Evolutionary conservation across 495 filamentous ascomycete species (phyloP).

Genomic region (Neurospora pannonica): DNA sequence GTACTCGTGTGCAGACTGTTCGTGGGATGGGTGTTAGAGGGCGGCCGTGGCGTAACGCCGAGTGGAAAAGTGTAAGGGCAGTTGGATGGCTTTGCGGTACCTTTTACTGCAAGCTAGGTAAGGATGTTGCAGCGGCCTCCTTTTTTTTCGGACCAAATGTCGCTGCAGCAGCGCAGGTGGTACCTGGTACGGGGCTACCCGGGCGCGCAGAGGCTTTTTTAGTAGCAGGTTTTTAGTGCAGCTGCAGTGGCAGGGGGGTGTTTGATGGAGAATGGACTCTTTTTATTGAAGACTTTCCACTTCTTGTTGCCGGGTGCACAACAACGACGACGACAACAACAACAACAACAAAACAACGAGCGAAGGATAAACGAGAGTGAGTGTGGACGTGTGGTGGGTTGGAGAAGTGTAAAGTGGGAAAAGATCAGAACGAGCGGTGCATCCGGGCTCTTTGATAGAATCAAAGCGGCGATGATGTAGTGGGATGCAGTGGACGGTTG

Average conservation of each 20-base stretch:
- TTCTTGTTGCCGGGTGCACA: neutral
- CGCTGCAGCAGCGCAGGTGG: neutral
- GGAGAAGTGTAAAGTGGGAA: neutral
- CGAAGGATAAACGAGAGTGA: neutral
- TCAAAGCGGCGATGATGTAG: constrained; percentile 13
- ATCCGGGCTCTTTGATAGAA: constrained; percentile 3
- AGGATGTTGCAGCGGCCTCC: constrained; percentile 3
- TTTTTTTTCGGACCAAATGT: constrained; percentile 2
- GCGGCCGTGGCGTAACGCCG: constrained; percentile 13
- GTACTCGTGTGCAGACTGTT: constrained; percentile 5
- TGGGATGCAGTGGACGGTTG: constrained; percentile 1
- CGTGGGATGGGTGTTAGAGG: constrained; percentile 3
- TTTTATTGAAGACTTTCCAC: neutral
- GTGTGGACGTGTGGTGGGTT: neutral
- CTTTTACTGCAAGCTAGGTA: neutral
- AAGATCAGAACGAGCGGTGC: constrained; percentile 9
- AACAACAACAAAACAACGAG: neutral
- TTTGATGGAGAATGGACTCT: neutral
- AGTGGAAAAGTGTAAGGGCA: constrained; percentile 6
- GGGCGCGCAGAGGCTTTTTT: neutral
- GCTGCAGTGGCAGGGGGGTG: neutral
- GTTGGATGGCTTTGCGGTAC: neutral
- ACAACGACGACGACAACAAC: neutral
- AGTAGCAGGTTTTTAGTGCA: neutral
- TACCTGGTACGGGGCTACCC: constrained; percentile 1